Evolutionary conservation across 805 yeast genomes (phyloP).

Genomic region (Hermanozyma aechmeae): DNA sequence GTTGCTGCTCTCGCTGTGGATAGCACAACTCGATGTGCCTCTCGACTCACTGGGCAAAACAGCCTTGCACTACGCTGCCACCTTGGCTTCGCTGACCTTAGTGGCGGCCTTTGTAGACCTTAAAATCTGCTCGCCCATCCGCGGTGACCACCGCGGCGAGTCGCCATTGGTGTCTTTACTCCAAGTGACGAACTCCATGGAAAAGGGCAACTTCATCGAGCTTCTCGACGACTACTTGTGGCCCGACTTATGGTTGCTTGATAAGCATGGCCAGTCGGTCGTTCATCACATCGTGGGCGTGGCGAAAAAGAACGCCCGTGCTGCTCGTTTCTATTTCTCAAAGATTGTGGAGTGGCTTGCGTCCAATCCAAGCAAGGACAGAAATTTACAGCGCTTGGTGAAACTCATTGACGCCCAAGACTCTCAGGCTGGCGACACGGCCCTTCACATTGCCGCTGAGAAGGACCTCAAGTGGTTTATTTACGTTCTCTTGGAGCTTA

Average conservation of each 20-base stretch:
- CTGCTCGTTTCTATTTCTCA: conserved; percentile 23
- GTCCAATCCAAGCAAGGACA: conserved; percentile 11
- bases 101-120: conserved; percentile 25
- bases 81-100: conserved; percentile 27
- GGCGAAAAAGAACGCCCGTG: conserved; percentile 20
- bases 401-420: conserved; percentile 26
- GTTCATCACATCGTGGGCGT: conserved; percentile 74
- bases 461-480: conserved; percentile 29
- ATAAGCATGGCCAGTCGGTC: conserved; percentile 67
- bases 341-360: conserved; percentile 27
- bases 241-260: conserved; percentile 40
- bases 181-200: conserved; percentile 75
- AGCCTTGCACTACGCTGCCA: conserved; percentile 34
- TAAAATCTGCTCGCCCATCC: conserved; percentile 26
- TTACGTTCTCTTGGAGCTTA: conserved; percentile 22
- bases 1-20: too few species aligned
- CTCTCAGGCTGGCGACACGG: conserved; percentile 26
- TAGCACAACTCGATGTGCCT: conserved; percentile 25
- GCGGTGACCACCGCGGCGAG: conserved; percentile 32
- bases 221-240: conserved; percentile 58
- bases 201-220: conserved; percentile 62
- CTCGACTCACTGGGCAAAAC: conserved; percentile 32
- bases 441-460: conserved; percentile 33
- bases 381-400: conserved; percentile 6
- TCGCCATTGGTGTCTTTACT: conserved; percentile 53